Conservation (phyloP, 148 eudicot species). For the Fallopia convolvulus region DNA sequence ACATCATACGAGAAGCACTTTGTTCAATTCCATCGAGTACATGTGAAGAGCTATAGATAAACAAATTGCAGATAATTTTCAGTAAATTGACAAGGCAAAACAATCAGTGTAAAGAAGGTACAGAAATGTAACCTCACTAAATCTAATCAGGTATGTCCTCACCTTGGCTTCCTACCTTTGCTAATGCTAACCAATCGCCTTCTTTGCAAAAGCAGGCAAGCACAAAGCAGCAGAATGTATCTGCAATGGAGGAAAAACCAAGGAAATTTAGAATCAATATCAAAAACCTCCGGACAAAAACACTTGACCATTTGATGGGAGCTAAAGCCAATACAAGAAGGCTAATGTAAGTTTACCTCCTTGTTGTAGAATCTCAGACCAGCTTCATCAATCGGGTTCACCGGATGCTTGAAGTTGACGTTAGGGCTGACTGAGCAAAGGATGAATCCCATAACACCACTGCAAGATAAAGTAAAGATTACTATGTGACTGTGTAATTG, state of each 20-base stretch:
- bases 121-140: not conserved
- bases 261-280: not conserved
- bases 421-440: slow-evolving; percentile 76
- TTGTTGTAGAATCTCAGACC: slow-evolving; percentile 77
- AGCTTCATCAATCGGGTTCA: slow-evolving; percentile 86
- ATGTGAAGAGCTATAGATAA: not conserved
- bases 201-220: slow-evolving; percentile 12
- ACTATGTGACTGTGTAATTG: not conserved
- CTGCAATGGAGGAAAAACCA: not conserved
- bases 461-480: slow-evolving; percentile 18
- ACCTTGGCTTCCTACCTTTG: slow-evolving; percentile 5
- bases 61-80: not conserved
- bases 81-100: not conserved
- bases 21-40: not conserved
- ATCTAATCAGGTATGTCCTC: not conserved
- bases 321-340: not conserved
- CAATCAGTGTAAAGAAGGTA: slow-evolving; percentile 1
- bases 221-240: slow-evolving; percentile 11
- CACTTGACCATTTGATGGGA: not conserved
- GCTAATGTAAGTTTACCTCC: slow-evolving; percentile 36
- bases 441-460: slow-evolving; percentile 92
- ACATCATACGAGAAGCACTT: not conserved
- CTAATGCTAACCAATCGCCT: slow-evolving; percentile 9
- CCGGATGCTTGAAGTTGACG: slow-evolving; percentile 80
- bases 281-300: not conserved